Evolutionary conservation across 805 yeast genomes (phyloP).

Genomic region (Ogataea ganodermae): DNA sequence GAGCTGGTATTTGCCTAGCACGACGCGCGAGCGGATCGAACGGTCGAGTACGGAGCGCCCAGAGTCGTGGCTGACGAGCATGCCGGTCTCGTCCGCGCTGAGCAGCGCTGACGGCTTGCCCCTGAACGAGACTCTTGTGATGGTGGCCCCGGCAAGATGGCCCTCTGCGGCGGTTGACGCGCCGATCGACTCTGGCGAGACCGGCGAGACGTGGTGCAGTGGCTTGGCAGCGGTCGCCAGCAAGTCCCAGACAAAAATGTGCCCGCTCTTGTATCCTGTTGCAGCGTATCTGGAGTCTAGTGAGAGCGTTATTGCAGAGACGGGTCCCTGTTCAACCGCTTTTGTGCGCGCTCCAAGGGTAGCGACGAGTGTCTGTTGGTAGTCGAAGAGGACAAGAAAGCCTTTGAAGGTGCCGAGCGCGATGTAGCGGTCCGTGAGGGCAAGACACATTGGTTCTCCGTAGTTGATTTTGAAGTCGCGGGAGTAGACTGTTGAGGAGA

Average conservation of each 20-base stretch:
- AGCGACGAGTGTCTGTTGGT: constrained; percentile 57
- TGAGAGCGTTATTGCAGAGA: constrained; percentile 60
- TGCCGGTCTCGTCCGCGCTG: constrained; percentile 56
- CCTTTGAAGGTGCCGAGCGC: constrained; percentile 77
- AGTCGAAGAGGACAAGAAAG: constrained; percentile 63
- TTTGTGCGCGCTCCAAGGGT: constrained; percentile 38
- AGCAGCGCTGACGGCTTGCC: constrained; percentile 55
- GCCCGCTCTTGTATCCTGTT: constrained; percentile 69
- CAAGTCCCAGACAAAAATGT: constrained; percentile 69
- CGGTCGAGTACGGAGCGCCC: constrained; percentile 56
- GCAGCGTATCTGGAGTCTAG: constrained; percentile 70
- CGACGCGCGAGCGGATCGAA: constrained; percentile 46
- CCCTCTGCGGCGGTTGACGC: constrained; percentile 26
- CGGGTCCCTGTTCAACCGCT: constrained; percentile 43
- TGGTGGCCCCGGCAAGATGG: constrained; percentile 40
- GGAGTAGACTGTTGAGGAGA: constrained; percentile 24
- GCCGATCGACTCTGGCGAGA: constrained; percentile 21
- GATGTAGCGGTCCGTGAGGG: constrained; percentile 44
- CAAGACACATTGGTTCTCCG: constrained; percentile 54
- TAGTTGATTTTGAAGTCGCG: constrained; percentile 29
- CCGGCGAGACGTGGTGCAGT: constrained; percentile 33
- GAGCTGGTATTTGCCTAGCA: constrained; percentile 51
- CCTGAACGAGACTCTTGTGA: constrained; percentile 49
- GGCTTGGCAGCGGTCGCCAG: constrained; percentile 33
- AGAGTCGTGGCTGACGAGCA: constrained; percentile 65